Base-by-base conservation (phyloP, 331 rosid species). In the Erythrophleum ivorense region DNA sequence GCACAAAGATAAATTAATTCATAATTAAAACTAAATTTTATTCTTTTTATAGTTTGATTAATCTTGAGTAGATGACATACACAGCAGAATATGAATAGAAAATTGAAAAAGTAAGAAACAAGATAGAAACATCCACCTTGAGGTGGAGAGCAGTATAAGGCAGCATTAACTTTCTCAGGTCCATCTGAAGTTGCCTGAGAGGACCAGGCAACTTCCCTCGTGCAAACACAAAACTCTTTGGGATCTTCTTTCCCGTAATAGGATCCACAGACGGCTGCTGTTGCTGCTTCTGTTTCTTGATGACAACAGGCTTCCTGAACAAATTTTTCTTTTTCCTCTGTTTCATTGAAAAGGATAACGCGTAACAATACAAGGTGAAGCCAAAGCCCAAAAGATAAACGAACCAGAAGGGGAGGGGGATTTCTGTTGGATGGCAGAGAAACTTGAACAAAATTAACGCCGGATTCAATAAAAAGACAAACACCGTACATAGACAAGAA, bases 81-180 rank as follows among this genome's bases (percentile, higher is more conserved):
- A 33, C 46, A 29, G 16, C 16, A 1, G 40, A 80, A 55, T 18
- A 78, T 18, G 49, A 78, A 45, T 3, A 76, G 4, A 11, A 31
- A 14, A 9, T 3, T 3, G 13, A 38, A 7, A 10, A 19, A 4
- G 12, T 48, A 41, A 41, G 0, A 49, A 67, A 71, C 4, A 33
- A 40, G 3, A 34, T 40, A 46, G 12, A 46, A 24, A 34, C 2
- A 48, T 71, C 24, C 40, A 93, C 98, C 97, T 75, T 90, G 54
- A 96, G 97, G 58, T 83, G 90, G 46, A 94, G 91, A 67, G 99
- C 99, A 53, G 99, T 96, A 75, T 84, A 84, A 16, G 99, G 99
- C 59, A 88, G 89, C 99, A 96, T 91, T 60, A 94, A 79, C 84
- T 96, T 92, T 80, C 97, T 92, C 83, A 93, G 88, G 85, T 96